Evolutionary conservation across 176 grass and related monocot genomes (phyloP).

Genomic region (Musa schizocarpa): DNA sequence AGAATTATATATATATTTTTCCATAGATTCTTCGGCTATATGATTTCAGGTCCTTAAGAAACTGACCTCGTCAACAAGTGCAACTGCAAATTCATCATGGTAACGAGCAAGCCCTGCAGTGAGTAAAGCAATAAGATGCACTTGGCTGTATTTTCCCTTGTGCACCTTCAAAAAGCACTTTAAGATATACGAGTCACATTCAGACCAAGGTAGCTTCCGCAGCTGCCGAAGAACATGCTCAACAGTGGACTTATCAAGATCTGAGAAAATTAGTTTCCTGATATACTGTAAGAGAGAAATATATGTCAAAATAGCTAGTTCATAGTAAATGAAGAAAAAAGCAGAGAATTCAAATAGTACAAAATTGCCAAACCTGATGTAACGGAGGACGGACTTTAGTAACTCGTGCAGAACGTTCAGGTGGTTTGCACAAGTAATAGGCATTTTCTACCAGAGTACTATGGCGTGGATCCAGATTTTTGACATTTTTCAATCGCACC

Average conservation of each 20-base stretch:
- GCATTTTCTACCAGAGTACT: conserved; percentile 98
- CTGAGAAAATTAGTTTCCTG: conserved; percentile 90
- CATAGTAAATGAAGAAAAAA: conserved; percentile 8
- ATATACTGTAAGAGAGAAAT: conserved; percentile 59
- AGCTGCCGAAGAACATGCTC: conserved; percentile 90
- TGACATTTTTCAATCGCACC: conserved; percentile 97
- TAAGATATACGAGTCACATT: conserved; percentile 76
- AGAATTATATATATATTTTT: neutral
- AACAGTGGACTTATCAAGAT: conserved; percentile 82
- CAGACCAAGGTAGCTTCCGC: conserved; percentile 93
- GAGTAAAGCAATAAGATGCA: conserved; percentile 83
- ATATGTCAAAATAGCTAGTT: neutral
- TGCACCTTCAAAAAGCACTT: conserved; percentile 99
- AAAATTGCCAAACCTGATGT: conserved; percentile 44
- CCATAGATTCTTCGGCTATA: neutral
- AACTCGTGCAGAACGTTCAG: conserved; percentile 81
- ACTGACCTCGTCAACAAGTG: conserved; percentile 85
- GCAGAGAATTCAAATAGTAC: conserved; percentile 8
- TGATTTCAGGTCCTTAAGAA: conserved; percentile 1
- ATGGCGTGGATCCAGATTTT: conserved; percentile 95
- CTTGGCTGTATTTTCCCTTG: conserved; percentile 97
- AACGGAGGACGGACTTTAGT: conserved; percentile 88
- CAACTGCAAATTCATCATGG: conserved; percentile 78
- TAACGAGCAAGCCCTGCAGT: conserved; percentile 79
- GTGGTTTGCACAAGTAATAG: conserved; percentile 96